These are phyloP conservation scores for Claviceps lovelessii DNA, from an alignment of 2,329 filamentous ascomycete species.

Conservation along the genomic window DNA sequence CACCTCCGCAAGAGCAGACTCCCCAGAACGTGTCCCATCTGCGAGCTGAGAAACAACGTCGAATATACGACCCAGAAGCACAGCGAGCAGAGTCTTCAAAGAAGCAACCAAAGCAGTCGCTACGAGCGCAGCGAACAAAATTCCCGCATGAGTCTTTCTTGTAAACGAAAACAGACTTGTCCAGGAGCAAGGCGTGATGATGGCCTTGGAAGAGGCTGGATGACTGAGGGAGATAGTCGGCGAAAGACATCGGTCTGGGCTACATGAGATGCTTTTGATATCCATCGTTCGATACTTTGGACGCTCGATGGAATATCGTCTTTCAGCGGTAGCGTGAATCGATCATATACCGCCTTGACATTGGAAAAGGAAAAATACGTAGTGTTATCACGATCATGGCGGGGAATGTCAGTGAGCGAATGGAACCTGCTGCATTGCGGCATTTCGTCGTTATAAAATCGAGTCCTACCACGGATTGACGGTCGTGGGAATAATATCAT, in stretches of 20 bases:
- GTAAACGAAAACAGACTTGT: slow-evolving; percentile 58
- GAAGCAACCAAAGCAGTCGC: slow-evolving; percentile 46
- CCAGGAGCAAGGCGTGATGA: slow-evolving; percentile 13
- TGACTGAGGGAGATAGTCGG: neutral
- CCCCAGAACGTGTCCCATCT: slow-evolving; percentile 31
- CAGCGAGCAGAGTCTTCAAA: slow-evolving; percentile 48
- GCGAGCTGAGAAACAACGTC: slow-evolving; percentile 55
- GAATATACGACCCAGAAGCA: slow-evolving; percentile 64
- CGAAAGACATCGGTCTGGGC: neutral
- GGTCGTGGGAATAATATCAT: neutral
- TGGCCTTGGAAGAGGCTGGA: neutral
- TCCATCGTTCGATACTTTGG: neutral
- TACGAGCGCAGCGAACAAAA: slow-evolving; percentile 39
- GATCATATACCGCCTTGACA: neutral
- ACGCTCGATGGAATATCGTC: neutral
- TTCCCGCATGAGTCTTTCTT: slow-evolving; percentile 39
- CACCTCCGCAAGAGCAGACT: slow-evolving; percentile 40
- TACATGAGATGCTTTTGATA: neutral
- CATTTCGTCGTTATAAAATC: neutral
- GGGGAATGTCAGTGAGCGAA: no score
- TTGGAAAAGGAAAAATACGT: neutral
- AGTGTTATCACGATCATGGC: neutral
- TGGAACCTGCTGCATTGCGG: neutral
- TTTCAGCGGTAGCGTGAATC: neutral
- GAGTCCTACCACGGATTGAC: neutral